Evolutionary conservation across 2,329 filamentous ascomycete species (phyloP), one percentile per base, ranked within the genome.

Genomic region (Davidsoniella neocaledoniae): DNA sequence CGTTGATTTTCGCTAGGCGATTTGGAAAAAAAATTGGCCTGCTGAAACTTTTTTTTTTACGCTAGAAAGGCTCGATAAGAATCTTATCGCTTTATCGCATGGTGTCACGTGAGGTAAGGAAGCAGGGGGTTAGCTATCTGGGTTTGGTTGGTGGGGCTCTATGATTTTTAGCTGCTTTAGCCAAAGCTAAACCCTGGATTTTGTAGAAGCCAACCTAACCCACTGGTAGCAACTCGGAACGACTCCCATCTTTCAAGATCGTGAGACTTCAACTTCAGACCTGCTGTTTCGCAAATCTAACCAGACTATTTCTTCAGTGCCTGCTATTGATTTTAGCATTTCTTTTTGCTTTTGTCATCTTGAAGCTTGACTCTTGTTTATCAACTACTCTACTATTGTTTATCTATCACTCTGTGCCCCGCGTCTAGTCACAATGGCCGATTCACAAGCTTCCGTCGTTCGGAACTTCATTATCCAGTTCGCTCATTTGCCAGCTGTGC

Each of bases 381-480:
- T 23, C 21, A 4, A 23, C 21, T 23, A 23, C 21, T 23, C 21
- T 23, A 5, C 21, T 23, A 23, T 23, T 5, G 21, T 12, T 42
- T 23, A 23, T 10, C 39, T 17, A 17, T 7, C n/a, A 4, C 17
- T 42, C 16, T 42, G 9, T 23, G 9, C 39, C 23, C 29, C 14
- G 19, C n/a, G 19, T 25, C 19, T 10, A 8, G 14, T 21, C 48
- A 43, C 12, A 44, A 53, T 53, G 48, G 44, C 51, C 37, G 73
- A 33, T 33, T 33, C 82, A n/a, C 88, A 95, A 73, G 66, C 88
- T 54, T 69, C 78, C 46, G 96, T 95, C 64, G 83, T 86, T 58
- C 86, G 83, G 66, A 73, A 77, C 29, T 95, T 94, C 65, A 79
- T 98, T 57, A 71, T 79, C 48, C 75, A 78, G 19, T 76, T 96